phyloP scores from a whole-genome alignment of 495 filamentous ascomycete species.

The Trichoderma asperelloides region DNA sequence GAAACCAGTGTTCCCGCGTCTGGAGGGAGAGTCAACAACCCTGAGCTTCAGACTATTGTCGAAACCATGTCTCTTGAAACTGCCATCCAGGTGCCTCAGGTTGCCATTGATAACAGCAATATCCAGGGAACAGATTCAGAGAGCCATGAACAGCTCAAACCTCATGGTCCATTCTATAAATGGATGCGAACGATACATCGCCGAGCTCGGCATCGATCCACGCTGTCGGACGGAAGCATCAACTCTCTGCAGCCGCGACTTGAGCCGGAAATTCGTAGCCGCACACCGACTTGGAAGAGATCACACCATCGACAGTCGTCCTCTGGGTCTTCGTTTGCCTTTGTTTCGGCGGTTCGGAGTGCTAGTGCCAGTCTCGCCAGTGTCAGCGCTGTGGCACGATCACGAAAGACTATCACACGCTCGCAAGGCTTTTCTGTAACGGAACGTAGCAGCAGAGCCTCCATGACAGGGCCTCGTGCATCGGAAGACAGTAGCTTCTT shows the following conservation, averaged over 20 bases:
- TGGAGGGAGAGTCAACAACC: not conserved
- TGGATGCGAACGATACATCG: conserved; percentile 51
- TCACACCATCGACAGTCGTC: conserved; percentile 51
- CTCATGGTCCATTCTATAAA: conserved; percentile 39
- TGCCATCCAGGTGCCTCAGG: not conserved
- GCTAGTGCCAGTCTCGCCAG: conserved; percentile 64
- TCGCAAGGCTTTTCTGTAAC: conserved; percentile 47
- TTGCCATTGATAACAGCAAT: not conserved
- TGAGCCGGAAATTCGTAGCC: conserved; percentile 26
- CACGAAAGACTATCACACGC: conserved; percentile 42
- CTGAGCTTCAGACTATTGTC: not conserved
- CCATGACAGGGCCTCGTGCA: conserved; percentile 45
- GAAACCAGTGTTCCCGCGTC: not conserved
- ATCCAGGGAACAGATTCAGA: not conserved
- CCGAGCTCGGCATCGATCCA: conserved; percentile 33
- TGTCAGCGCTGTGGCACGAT: conserved; percentile 53
- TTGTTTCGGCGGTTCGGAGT: conserved; percentile 68
- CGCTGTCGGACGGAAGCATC: conserved; percentile 14
- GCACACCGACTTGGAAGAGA: conserved; percentile 32
- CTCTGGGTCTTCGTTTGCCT: conserved; percentile 59
- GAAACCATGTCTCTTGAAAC: not conserved
- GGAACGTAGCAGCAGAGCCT: conserved; percentile 54
- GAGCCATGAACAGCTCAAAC: not conserved
- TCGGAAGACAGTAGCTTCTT: conserved; percentile 61
- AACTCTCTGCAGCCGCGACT: not conserved